These are phyloP conservation scores for Coemansia sp. DNA, from an alignment of 192 early-diverging fungal genomes.

Conservation along the genomic window DNA sequence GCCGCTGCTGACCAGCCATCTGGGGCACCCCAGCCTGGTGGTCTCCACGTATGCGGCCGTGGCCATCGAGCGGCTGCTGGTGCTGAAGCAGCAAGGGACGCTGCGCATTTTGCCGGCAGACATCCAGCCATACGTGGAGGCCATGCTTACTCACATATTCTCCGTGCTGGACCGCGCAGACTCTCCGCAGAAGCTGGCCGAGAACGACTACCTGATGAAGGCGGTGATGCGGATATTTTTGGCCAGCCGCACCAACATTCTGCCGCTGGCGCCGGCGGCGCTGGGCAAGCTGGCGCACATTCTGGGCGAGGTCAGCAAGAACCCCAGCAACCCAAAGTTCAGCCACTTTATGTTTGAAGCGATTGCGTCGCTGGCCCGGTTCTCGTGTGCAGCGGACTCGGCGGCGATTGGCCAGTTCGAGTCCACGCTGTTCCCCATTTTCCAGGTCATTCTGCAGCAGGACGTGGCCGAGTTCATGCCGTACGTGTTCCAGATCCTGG, in stretches of 20 bases:
- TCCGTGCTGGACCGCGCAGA: conserved; percentile 69
- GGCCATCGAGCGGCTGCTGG: conserved; percentile 85
- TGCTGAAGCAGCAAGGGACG: conserved; percentile 63
- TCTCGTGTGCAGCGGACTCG: conserved; percentile 71
- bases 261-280: conserved; percentile 68
- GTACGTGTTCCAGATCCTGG: conserved; percentile 95
- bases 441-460: conserved; percentile 80
- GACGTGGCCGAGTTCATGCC: conserved; percentile 92
- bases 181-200: conserved; percentile 89
- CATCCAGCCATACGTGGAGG: conserved; percentile 65
- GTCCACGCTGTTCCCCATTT: conserved; percentile 79
- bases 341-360: conserved; percentile 97
- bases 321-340: conserved; percentile 97
- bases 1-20: conserved; percentile 74
- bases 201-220: conserved; percentile 97
- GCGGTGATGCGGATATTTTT: conserved; percentile 84
- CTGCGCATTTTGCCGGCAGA: conserved; percentile 66
- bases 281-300: conserved; percentile 75
- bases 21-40: conserved; percentile 76
- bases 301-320: conserved; percentile 79
- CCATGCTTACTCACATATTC: conserved; percentile 73
- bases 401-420: conserved; percentile 79
- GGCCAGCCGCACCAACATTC: conserved; percentile 69
- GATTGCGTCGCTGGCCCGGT: conserved; percentile 80
- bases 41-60: conserved; percentile 93